Conservation (phyloP, 1,284 basidiomycete species). For the Inonotus obliquus region DNA sequence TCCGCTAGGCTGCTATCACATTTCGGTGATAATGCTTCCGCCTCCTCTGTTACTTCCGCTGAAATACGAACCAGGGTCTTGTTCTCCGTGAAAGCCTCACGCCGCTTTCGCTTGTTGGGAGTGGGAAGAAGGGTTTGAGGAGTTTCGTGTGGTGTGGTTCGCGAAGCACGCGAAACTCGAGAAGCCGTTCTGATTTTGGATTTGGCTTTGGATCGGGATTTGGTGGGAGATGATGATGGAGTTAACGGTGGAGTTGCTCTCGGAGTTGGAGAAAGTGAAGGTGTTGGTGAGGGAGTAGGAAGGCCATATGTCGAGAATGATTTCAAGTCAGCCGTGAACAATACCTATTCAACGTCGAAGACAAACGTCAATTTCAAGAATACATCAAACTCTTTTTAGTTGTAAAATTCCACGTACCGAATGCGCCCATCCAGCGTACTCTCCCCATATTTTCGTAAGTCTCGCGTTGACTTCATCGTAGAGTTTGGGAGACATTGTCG, state of each 20-base stretch:
- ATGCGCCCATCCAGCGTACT: slow-evolving; percentile 90
- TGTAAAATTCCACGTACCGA: slow-evolving; percentile 45
- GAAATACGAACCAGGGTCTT: too few relatives aligned
- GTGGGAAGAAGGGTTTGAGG: background rate
- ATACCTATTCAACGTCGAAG: slow-evolving; percentile 33
- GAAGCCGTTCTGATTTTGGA: background rate
- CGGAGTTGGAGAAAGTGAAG: slow-evolving; percentile 24
- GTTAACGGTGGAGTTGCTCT: background rate
- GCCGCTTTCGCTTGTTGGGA: slow-evolving; percentile 7
- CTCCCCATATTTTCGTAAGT: slow-evolving; percentile 70
- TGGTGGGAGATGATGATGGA: slow-evolving; percentile 21
- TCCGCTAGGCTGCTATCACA: slow-evolving; percentile 18
- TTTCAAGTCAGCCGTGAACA: slow-evolving; percentile 52
- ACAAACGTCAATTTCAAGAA: slow-evolving; percentile 33
- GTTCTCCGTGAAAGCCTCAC: too few relatives aligned
- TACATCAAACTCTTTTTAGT: slow-evolving; percentile 20
- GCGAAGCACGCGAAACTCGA: background rate
- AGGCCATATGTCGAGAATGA: slow-evolving; percentile 45
- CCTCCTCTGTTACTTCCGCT: background rate
- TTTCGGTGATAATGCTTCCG: background rate
- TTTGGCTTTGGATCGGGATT: background rate
- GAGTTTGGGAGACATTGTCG: slow-evolving; percentile 66
- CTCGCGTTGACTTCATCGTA: slow-evolving; percentile 74
- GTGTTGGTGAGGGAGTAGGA: slow-evolving; percentile 25
- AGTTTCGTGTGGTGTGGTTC: too few relatives aligned